Base-by-base conservation (phyloP, 2,329 filamentous ascomycete genomes). In the Nemania sp. region DNA sequence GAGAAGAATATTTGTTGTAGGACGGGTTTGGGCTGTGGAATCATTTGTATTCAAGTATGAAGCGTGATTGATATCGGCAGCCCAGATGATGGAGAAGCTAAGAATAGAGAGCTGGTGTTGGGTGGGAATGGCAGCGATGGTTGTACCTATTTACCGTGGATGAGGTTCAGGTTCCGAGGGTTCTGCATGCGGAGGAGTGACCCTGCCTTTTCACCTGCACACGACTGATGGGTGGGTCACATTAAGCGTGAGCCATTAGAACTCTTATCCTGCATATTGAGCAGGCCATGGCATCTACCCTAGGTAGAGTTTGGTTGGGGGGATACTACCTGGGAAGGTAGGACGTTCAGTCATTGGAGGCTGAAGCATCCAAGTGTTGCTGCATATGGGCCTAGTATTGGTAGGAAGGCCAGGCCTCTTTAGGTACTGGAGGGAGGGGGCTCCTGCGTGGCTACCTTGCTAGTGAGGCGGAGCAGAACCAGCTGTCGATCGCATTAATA, bases 281-380 rank as follows among this genome's bases (percentile, higher is more conserved):
- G 45, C 45, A 49, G 55, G 49, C 40, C 50, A 33, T 48, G 26
- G 23, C 28, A 41, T 36, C 22, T 37, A 26, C 22, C 17, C 28
- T 36, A 52, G 24, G 26, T 47, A 15, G 36, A 31, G 47, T 40
- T 30, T 23, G 39, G 47, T 24, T 45, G 46, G 30, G 24, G 20
- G 43, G 30, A 31, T 31, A 14, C 28, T 31, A 9, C n/a, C 28
- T 43, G 31, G n/a, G 15, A 28, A 39, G 12, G 28, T 46, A 42
- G 48, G 56, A 57, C 51, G 57, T 57, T 53, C 51, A 44, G 39
- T n/a, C 49, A 57, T 59, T 61, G 56, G 58, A 61, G 50, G 59
- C 59, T 39, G 28, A 40, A 24, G 36, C 3, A 49, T 33, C 48
- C 31, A 49, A 24, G 37, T 49, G 36, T 36, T 24, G 48, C 26